Evolutionary conservation across 1,139 yeast species (phyloP).

Genomic region (Kodamaea alishanica): DNA sequence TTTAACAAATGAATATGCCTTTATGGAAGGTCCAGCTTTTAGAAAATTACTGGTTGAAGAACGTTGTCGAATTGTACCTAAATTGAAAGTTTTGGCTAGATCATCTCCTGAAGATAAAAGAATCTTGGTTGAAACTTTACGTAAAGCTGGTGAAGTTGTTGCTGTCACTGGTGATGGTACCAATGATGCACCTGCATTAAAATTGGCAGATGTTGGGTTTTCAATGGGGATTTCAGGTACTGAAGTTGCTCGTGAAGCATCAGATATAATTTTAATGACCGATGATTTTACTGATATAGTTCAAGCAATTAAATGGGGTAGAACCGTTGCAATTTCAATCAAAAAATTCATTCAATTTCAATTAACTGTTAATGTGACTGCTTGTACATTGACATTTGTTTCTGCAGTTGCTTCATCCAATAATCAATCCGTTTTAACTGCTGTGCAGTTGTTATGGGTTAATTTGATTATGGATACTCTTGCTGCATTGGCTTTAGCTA

Average conservation of each 20-base stretch:
- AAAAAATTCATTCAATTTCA: constrained; percentile 95
- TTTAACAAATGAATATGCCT: constrained; percentile 52
- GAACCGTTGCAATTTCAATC: constrained; percentile 92
- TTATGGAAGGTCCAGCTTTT: constrained; percentile 92
- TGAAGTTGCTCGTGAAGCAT: constrained; percentile 92
- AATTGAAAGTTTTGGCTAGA: constrained; percentile 80
- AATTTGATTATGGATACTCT: constrained; percentile 96
- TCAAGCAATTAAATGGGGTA: constrained; percentile 98
- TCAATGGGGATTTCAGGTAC: constrained; percentile 95
- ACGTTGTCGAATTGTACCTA: constrained; percentile 60
- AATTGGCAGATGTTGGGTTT: constrained; percentile 88
- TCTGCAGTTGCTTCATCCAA: constrained; percentile 83
- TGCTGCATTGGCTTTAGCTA: constrained; percentile 96
- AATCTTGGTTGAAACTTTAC: constrained; percentile 76
- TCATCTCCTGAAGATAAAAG: constrained; percentile 96
- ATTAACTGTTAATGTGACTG: constrained; percentile 92
- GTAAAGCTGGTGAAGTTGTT: constrained; percentile 82
- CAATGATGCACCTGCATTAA: constrained; percentile 92
- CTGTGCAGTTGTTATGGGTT: constrained; percentile 96
- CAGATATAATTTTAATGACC: constrained; percentile 91
- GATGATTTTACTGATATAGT: constrained; percentile 95
- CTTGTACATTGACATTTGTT: constrained; percentile 87
- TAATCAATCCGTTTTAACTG: constrained; percentile 85
- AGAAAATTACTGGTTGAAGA: constrained; percentile 62
- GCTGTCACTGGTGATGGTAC: constrained; percentile 99